A percentile compares a stretch with the other conserved stretches of the same genome.
These are phyloP conservation scores for Arthrobotrys conoides DNA, from an alignment of 2,329 filamentous ascomycete genomes.

Conservation along the genomic window DNA sequence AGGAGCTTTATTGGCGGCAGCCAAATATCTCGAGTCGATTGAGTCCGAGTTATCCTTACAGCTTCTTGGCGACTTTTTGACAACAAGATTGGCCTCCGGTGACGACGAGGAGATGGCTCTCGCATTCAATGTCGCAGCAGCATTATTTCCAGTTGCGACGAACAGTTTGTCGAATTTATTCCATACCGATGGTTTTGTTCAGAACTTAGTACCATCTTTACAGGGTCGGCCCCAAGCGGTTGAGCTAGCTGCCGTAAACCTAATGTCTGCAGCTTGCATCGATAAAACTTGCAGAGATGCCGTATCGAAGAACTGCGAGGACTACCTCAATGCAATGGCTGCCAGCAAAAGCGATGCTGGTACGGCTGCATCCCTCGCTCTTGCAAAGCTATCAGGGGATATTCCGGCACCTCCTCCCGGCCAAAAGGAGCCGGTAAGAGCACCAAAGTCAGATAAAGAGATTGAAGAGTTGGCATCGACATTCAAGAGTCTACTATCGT, in stretches of 20 bases:
- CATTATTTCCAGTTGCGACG: constrained; percentile 82
- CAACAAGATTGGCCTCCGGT: constrained; percentile 80
- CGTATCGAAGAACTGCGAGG: constrained; percentile 84
- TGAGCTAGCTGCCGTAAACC: constrained; percentile 86
- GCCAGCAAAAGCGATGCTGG: constrained; percentile 77
- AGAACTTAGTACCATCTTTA: constrained; percentile 81
- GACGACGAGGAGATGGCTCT: constrained; percentile 90
- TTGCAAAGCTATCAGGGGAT: constrained; percentile 79
- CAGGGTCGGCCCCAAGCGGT: constrained; percentile 76
- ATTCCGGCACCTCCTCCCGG: constrained; percentile 64
- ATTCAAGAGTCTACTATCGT: constrained; percentile 77
- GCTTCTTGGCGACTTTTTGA: constrained; percentile 67
- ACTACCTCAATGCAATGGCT: constrained; percentile 89
- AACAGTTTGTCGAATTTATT: constrained; percentile 76
- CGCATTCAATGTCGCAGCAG: constrained; percentile 91
- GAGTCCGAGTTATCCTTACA: constrained; percentile 60
- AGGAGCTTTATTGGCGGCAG: constrained; percentile 63
- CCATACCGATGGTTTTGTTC: constrained; percentile 87
- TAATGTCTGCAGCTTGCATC: constrained; percentile 92
- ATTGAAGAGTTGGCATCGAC: constrained; percentile 77
- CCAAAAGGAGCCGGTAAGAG: constrained; percentile 65
- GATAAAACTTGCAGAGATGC: constrained; percentile 85
- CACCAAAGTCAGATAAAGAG: constrained; percentile 71
- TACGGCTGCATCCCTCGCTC: constrained; percentile 78
- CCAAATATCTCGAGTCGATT: constrained; percentile 63